A percentile compares a stretch with the other conserved stretches of the same genome.
These are phyloP conservation scores for Moesziomyces antarcticus DNA, from an alignment of 1,284 basidiomycete species.

Conservation along the genomic window DNA sequence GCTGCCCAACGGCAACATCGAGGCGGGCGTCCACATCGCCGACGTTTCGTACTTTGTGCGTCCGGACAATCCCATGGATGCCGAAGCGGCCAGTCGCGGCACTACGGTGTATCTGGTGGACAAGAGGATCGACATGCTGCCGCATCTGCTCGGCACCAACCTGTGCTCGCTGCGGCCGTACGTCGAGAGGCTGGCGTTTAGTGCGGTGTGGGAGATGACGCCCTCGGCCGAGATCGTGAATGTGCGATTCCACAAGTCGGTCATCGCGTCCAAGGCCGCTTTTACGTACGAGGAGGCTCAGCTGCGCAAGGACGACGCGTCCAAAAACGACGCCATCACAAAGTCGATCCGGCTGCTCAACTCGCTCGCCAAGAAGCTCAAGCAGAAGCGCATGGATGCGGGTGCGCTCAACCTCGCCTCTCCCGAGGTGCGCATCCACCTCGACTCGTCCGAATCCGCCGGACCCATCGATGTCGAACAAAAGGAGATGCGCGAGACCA, in stretches of 20 bases:
- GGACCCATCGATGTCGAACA: slow-evolving; percentile 98
- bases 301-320: slow-evolving; percentile 86
- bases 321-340: slow-evolving; percentile 84
- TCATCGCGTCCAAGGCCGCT: slow-evolving; percentile 94
- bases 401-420: slow-evolving; percentile 97
- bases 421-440: slow-evolving; percentile 93
- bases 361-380: slow-evolving; percentile 84
- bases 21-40: slow-evolving; percentile 98
- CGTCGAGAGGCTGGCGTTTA: slow-evolving; percentile 95
- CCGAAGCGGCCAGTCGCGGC: slow-evolving; percentile 91
- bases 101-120: slow-evolving; percentile 99
- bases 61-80: slow-evolving; percentile 95
- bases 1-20: slow-evolving; percentile 92
- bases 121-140: slow-evolving; percentile 99
- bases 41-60: slow-evolving; percentile 97
- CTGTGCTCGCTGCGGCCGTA: slow-evolving; percentile 91
- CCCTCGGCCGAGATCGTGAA: slow-evolving; percentile 82
- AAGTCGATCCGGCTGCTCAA: slow-evolving; percentile 90
- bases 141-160: slow-evolving; percentile 92
- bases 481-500: slow-evolving; percentile 91
- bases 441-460: slow-evolving; percentile 89
- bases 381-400: slow-evolving; percentile 85
- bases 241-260: slow-evolving; percentile 92
- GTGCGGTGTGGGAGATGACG: slow-evolving; percentile 87
- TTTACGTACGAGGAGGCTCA: slow-evolving; percentile 99